Evolutionary conservation across 768 basidiomycete species (phyloP).

Genomic region (Lyophyllum decastes): DNA sequence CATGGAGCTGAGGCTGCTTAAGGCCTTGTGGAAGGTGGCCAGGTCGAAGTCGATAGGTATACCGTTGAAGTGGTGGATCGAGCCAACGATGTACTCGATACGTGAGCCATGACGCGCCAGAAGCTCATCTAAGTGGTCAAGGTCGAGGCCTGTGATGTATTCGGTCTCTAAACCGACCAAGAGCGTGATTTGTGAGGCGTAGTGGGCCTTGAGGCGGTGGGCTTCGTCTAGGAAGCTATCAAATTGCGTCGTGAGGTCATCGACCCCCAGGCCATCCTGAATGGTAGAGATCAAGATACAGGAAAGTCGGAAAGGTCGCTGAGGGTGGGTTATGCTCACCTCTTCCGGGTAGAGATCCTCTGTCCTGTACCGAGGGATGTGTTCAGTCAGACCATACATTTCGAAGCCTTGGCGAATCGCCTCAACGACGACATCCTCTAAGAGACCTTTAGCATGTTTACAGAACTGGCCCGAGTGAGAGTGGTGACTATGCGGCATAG

Average conservation of each 20-base stretch:
- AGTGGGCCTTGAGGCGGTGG: slow-evolving; percentile 64
- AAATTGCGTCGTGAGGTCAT: slow-evolving; percentile 65
- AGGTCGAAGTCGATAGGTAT: slow-evolving; percentile 93
- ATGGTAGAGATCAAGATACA: slow-evolving; percentile 10
- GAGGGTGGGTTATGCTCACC: no score
- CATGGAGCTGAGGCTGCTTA: slow-evolving; percentile 38
- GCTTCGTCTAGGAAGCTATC: slow-evolving; percentile 77
- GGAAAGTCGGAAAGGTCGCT: not conserved
- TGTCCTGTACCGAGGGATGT: slow-evolving; percentile 83
- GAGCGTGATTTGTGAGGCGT: slow-evolving; percentile 68
- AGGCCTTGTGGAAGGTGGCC: slow-evolving; percentile 62
- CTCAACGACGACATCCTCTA: slow-evolving; percentile 80
- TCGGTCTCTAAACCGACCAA: slow-evolving; percentile 95
- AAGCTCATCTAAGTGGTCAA: slow-evolving; percentile 55
- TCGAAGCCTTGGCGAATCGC: slow-evolving; percentile 80
- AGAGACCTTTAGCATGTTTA: slow-evolving; percentile 78
- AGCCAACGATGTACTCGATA: slow-evolving; percentile 91
- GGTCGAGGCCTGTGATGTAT: slow-evolving; percentile 72
- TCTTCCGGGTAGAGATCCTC: slow-evolving; percentile 97
- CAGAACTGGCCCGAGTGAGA: slow-evolving; percentile 96
- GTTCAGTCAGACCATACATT: slow-evolving; percentile 88
- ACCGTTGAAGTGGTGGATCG: slow-evolving; percentile 86
- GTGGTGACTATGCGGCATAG: slow-evolving; percentile 74
- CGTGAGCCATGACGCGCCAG: slow-evolving; percentile 46
- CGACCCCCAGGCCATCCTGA: slow-evolving; percentile 57